Conservation (phyloP, 352 stramenopile genomes). For the Globisporangium nagaii region DNA sequence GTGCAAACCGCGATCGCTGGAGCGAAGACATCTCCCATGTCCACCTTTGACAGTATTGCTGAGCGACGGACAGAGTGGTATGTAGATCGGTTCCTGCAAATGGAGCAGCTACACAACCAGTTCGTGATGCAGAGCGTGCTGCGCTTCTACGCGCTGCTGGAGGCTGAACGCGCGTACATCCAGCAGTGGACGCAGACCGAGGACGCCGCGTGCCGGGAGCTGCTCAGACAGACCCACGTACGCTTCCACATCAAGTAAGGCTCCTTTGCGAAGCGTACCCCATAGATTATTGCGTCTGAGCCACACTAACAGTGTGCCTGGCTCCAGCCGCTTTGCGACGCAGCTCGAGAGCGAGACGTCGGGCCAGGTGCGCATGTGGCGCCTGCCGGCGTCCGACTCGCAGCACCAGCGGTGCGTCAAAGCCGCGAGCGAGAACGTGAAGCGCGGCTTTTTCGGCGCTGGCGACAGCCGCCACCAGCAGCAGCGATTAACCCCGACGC, state of each 20-base stretch:
- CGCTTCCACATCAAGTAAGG: constrained; percentile 45
- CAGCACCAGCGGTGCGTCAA: constrained; percentile 59
- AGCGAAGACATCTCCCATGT: neutral
- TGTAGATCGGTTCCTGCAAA: constrained; percentile 12
- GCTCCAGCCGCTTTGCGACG: constrained; percentile 41
- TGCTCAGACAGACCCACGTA: constrained; percentile 27
- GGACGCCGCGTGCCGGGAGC: constrained; percentile 18
- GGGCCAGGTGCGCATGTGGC: constrained; percentile 42
- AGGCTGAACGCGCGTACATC: constrained; percentile 43
- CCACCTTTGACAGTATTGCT: neutral
- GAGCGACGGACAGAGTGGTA: constrained; percentile 12
- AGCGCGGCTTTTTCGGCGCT: constrained; percentile 35
- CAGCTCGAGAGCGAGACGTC: constrained; percentile 65
- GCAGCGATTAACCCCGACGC: neutral
- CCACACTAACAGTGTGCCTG: neutral
- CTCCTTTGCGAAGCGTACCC: too few relatives aligned
- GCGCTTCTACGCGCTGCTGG: constrained; percentile 37
- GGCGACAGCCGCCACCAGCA: neutral
- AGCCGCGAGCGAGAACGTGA: constrained; percentile 67
- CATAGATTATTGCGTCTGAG: neutral
- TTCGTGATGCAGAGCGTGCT: constrained; percentile 26
- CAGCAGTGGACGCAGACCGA: constrained; percentile 25
- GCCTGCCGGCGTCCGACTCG: constrained; percentile 33
- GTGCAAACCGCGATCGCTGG: neutral
- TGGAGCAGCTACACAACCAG: constrained; percentile 27